Percentiles rank a stretch among this genome's conserved stretches.
Conservation (phyloP, 176 grass and related monocot genomes). For the Musa beccarii region DNA sequence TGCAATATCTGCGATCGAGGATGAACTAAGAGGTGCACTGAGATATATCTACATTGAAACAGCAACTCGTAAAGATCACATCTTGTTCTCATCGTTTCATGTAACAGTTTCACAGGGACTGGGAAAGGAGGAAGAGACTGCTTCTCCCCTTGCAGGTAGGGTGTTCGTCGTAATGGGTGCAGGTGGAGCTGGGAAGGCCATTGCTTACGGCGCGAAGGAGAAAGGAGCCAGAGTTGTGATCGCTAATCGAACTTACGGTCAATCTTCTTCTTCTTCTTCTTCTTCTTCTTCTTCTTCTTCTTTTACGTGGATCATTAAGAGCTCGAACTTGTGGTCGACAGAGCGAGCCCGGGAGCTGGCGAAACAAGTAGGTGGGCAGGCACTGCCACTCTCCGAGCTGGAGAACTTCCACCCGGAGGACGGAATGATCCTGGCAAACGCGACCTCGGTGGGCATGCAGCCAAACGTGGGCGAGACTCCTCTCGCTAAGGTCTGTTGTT, state of each 20-base stretch:
- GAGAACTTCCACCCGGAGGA: constrained; percentile 75
- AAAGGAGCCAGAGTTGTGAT: constrained; percentile 87
- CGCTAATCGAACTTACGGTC: constrained; percentile 94
- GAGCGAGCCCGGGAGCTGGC: constrained; percentile 67
- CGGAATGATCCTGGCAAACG: constrained; percentile 95
- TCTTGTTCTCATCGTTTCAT: not conserved
- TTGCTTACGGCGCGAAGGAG: constrained; percentile 94
- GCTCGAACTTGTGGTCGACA: constrained; percentile 22
- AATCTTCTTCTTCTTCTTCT: constrained; percentile 7
- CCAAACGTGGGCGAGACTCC: constrained; percentile 80
- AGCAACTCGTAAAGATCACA: not conserved
- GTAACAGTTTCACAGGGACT: not conserved
- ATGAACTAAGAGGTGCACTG: constrained; percentile 78
- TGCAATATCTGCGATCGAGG: constrained; percentile 94
- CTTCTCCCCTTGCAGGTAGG: constrained; percentile 58
- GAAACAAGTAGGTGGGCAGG: constrained; percentile 60
- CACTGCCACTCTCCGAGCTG: constrained; percentile 56
- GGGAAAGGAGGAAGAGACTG: not conserved
- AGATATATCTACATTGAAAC: constrained; percentile 7
- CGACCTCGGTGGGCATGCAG: constrained; percentile 87
- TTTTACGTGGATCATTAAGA: not conserved
- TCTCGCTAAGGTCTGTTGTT: constrained; percentile 50
- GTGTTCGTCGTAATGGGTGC: constrained; percentile 86
- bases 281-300: not conserved
- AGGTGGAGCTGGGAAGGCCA: constrained; percentile 87